Conservation (phyloP, 1,139 yeast species). For the Zygosaccharomyces sapae region DNA sequence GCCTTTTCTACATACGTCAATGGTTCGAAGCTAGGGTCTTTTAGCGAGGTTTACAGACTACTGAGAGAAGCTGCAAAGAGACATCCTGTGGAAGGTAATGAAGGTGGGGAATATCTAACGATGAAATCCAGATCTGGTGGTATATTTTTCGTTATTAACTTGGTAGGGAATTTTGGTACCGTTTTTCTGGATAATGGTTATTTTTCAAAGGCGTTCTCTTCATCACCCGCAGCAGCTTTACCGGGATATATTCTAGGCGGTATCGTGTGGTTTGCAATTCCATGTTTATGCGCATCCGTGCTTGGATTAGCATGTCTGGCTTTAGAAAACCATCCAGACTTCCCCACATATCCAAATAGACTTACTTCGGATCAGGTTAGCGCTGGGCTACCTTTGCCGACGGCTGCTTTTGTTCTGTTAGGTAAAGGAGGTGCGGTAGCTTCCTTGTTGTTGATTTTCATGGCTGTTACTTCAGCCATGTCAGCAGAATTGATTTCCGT, state of each 20-base stretch:
- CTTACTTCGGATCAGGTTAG: slow-evolving; percentile 65
- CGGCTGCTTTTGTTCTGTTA: slow-evolving; percentile 77
- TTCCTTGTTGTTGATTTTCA: slow-evolving; percentile 68
- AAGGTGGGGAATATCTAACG: slow-evolving; percentile 71
- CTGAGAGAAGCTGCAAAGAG: slow-evolving; percentile 54
- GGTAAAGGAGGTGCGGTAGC: slow-evolving; percentile 88
- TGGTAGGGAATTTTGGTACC: slow-evolving; percentile 85
- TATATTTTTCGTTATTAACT: slow-evolving; percentile 75
- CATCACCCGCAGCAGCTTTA: slow-evolving; percentile 75
- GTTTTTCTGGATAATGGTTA: slow-evolving; percentile 87
- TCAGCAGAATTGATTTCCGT: slow-evolving; percentile 88
- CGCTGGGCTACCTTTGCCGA: slow-evolving; percentile 80
- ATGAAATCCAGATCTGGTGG: slow-evolving; percentile 77
- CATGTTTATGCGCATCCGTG: slow-evolving; percentile 74
- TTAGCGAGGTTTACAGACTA: slow-evolving; percentile 71
- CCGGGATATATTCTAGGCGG: slow-evolving; percentile 90
- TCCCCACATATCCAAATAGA: slow-evolving; percentile 73
- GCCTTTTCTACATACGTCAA: slow-evolving; percentile 65
- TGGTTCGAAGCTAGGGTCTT: slow-evolving; percentile 63
- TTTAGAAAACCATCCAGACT: slow-evolving; percentile 58
- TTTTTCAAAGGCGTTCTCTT: slow-evolving; percentile 87
- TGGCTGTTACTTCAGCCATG: slow-evolving; percentile 78
- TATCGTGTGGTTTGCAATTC: slow-evolving; percentile 88
- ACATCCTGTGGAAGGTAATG: slow-evolving; percentile 68
- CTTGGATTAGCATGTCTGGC: slow-evolving; percentile 79